phyloP scores from a whole-genome alignment of 1,284 basidiomycete genomes.

The Acaromyces ingoldii region DNA sequence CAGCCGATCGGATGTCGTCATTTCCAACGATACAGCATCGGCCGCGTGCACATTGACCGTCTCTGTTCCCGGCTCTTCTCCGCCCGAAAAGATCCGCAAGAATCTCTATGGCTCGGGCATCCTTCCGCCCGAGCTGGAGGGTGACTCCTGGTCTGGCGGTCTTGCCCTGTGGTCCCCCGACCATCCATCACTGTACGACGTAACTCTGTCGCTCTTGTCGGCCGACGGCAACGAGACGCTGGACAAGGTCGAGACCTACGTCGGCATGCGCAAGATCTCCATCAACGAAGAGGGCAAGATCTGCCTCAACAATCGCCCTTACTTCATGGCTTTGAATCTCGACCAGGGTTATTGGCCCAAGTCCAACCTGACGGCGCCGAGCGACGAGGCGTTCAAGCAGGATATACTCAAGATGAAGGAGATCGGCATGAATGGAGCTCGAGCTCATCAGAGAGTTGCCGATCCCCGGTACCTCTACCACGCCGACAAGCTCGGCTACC shows the following conservation, averaged over 20 bases:
- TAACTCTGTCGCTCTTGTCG: slow-evolving; percentile 13
- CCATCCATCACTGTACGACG: slow-evolving; percentile 20
- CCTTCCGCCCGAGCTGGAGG: slow-evolving; percentile 18
- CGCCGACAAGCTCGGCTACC: slow-evolving; percentile 24
- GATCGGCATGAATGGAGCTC: slow-evolving; percentile 27
- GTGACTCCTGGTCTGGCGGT: slow-evolving; percentile 26
- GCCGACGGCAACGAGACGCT: slow-evolving; percentile 30
- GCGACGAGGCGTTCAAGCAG: slow-evolving; percentile 6
- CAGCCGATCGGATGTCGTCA: background rate
- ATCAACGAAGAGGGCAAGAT: slow-evolving; percentile 22
- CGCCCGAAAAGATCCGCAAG: slow-evolving; percentile 8
- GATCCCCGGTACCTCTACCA: slow-evolving; percentile 16
- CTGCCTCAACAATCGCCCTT: slow-evolving; percentile 29
- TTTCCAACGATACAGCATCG: slow-evolving; percentile 11
- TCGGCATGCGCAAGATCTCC: slow-evolving; percentile 35
- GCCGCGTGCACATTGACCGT: slow-evolving; percentile 17
- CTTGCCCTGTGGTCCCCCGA: slow-evolving; percentile 29
- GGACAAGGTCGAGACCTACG: slow-evolving; percentile 45
- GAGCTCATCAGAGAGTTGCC: slow-evolving; percentile 34
- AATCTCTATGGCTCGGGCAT: slow-evolving; percentile 9
- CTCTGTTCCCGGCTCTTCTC: slow-evolving; percentile 9
- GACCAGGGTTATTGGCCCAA: slow-evolving; percentile 34
- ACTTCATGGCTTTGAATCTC: slow-evolving; percentile 27
- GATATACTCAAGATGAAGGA: slow-evolving; percentile 28
- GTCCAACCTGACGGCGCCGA: slow-evolving; percentile 19